Evolutionary conservation across 495 filamentous ascomycete genomes (phyloP).

Genomic region (Tuber umbilicatum): DNA sequence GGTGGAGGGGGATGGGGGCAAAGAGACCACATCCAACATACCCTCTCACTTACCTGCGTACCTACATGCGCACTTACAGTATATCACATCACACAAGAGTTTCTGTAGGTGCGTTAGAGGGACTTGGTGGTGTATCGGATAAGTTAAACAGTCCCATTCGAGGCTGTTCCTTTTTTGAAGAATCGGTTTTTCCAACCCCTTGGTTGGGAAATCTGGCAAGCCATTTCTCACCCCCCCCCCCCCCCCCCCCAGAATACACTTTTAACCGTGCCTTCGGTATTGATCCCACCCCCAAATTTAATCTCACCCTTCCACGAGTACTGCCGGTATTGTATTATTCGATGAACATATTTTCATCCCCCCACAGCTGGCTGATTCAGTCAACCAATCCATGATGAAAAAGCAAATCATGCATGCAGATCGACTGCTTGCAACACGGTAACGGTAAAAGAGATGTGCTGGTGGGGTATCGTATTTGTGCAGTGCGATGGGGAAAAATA

Average conservation of each 20-base stretch:
- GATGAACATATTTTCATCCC: not conserved
- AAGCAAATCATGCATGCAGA: constrained; percentile 5
- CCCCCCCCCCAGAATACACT: not conserved
- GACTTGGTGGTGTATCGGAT: not conserved
- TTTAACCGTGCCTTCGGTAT: constrained; percentile 2
- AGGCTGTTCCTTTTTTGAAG: not conserved
- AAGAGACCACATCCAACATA: not conserved
- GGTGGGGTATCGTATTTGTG: not conserved
- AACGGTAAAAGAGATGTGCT: not conserved
- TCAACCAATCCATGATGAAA: not conserved
- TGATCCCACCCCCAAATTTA: not conserved
- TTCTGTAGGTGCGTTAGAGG: not conserved
- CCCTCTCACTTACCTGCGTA: not conserved
- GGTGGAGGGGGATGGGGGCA: too few relatives aligned
- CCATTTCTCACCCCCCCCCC: not conserved
- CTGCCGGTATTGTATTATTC: not conserved
- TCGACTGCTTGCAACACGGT: constrained; percentile 1
- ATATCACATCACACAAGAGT: constrained; percentile 4
- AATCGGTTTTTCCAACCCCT: not conserved
- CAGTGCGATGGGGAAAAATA: not conserved
- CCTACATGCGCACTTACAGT: not conserved
- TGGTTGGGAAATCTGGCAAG: constrained; percentile 4
- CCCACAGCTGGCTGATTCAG: not conserved
- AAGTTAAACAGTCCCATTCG: not conserved
- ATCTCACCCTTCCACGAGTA: not conserved